Evolutionary conservation across 352 stramenopile species (phyloP), one percentile per base, ranked within the genome.

Genomic region (Phytophthora podocarpi): DNA sequence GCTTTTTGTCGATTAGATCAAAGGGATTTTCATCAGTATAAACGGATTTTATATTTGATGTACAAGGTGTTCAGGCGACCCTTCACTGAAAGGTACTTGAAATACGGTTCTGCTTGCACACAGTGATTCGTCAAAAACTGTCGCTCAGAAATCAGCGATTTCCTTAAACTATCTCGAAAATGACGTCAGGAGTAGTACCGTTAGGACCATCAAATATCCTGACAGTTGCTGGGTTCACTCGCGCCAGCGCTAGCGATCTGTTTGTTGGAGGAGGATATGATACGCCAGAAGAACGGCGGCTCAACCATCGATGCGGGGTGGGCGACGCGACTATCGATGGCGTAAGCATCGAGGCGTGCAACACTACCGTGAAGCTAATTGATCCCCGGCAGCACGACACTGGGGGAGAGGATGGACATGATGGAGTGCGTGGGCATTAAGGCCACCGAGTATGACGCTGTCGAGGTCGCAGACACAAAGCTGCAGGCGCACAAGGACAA

Each of bases 281-380:
- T 97, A 73, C 97, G 91, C 47, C 90, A 98, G 73, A 98, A 98
- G 50, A 98, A 98, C 71, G 97, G 94, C 64, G 97, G 97, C 48
- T 90, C 70, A 31, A 98, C 91, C 5, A 88, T 97, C 4, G 59
- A 92, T 67, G 65, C 98, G 54, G 55, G 15, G 84, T 96, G 26
- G 69, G 85, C 43, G 87, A 89, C 49, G 91, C 97, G 34, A 40
- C 68, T 31, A 52, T 59, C 16, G 91, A 70, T 1, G 72, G 90
- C 16, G 89, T 97, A 16, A 67, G 62, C 35, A 95, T 96, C 49
- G 82, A 89, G 24, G 82, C 87, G 61, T 73, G 78, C 41, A 76
- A 87, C 40, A 81, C 83, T 45, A 81, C 72, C 2, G 76, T 92
- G 47, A 87, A 66, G 46, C 63, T 92, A n/a, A 23, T 54, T 59